Base-by-base conservation (phyloP, 2,329 filamentous ascomycete species). In the Sclerotinia minor region DNA sequence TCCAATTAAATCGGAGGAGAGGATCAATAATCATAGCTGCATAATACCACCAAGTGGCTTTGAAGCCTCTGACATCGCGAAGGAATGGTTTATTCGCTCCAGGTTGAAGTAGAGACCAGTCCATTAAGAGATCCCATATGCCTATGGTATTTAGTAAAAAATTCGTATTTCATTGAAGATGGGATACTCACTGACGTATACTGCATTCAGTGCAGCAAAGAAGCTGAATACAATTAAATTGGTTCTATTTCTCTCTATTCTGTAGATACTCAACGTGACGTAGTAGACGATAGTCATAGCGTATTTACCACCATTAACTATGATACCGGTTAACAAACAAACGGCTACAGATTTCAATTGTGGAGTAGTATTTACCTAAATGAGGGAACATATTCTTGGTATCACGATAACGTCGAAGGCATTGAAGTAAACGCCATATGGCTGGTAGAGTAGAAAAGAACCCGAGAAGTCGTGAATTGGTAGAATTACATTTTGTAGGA, bases 41-140 rank as follows among this genome's bases (percentile, higher is more conserved):
- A 77, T 98, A 99, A 81, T 99, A 99, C 53, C 89, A 82, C 89
- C 92, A 95, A 4, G 85, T 83, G 17, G 83, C 83, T 76, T 94
- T 94, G 74, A 95, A 90, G 0, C 89, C 93, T 0, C 95, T 84
- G 11, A 91, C 89, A 68, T 94, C 87, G 8, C 95, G 89, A 15
- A 97, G 85, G 60, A 89, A 83, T 1, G 81, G 84, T 72, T 91
- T 82, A 15, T 86, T 85, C 0, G 91, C 86, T 67, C 89, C 87
- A 0, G 90, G 84, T 73, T 97, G 93, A 3, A 94, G 84, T n/a
- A 97, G 83, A 68, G 91, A 95, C 84, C 95, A 98, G 78, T 99
- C 95, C 91, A 98, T 97, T 71, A 92, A 88, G 1, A 99, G 81
- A 77, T 99, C 95, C 95, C 95, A 99, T 53, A 97, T 85, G 13